These are phyloP conservation scores for Cadophora luteo-olivacea DNA, from an alignment of 2,329 filamentous ascomycete genomes.

Conservation along the genomic window DNA sequence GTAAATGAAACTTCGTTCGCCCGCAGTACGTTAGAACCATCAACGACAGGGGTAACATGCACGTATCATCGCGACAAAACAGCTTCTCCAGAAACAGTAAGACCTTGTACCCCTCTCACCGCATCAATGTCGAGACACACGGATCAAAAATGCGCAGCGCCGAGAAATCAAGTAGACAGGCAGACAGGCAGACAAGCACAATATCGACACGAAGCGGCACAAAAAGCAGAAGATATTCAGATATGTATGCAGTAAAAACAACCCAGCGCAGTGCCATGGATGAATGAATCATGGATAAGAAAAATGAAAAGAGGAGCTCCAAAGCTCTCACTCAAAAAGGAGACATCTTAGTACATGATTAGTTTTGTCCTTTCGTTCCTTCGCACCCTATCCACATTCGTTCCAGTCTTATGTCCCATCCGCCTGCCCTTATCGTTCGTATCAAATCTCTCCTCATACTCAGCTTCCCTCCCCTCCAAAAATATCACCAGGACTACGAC, in stretches of 20 bases:
- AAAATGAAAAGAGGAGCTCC: background rate
- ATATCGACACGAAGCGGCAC: background rate
- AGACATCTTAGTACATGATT: constrained; percentile 17
- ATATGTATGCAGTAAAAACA: constrained; percentile 11
- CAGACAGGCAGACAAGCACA: background rate
- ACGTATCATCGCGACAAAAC: no score
- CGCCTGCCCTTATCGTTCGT: background rate
- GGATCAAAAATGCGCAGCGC: no score
- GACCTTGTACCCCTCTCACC: no score
- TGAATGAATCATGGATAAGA: background rate
- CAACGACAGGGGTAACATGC: no score
- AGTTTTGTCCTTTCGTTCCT: constrained; percentile 9
- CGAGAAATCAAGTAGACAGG: no score
- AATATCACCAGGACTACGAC: background rate
- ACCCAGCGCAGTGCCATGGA: constrained; percentile 11
- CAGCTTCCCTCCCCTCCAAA: background rate
- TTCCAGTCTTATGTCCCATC: background rate
- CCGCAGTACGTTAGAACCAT: no score
- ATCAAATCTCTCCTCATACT: background rate
- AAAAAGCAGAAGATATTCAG: background rate
- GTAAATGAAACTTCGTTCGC: no score
- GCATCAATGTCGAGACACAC: no score
- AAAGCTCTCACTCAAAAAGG: background rate
- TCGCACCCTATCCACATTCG: background rate
- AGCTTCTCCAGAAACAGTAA: no score